Evolutionary conservation across 495 filamentous ascomycete species (phyloP).

Genomic region (Penicillium dipodomyicola): DNA sequence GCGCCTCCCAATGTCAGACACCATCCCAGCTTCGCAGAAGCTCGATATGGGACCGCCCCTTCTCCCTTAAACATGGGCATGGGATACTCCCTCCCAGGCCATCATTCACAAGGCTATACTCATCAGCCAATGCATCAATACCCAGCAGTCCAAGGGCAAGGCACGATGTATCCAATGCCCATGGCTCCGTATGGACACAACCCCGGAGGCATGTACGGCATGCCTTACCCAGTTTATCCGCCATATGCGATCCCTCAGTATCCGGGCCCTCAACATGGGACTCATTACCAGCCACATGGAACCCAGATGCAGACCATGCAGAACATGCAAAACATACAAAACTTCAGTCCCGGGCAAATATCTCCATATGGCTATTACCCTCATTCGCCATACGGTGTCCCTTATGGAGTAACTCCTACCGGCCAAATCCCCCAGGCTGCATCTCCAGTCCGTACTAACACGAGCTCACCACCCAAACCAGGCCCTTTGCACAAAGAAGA

Average conservation of each 20-base stretch:
- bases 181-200: slow-evolving; percentile 38
- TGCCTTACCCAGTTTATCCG: slow-evolving; percentile 33
- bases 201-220: slow-evolving; percentile 27
- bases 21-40: slow-evolving; percentile 24
- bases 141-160: slow-evolving; percentile 25
- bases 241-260: slow-evolving; percentile 32
- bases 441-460: slow-evolving; percentile 11
- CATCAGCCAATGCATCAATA: slow-evolving; percentile 38
- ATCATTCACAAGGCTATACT: slow-evolving; percentile 32
- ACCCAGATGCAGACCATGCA: slow-evolving; percentile 23
- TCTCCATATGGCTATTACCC: slow-evolving; percentile 34
- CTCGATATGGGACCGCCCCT: slow-evolving; percentile 28
- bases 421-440: slow-evolving; percentile 12
- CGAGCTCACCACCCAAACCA: not conserved
- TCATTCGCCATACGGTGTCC: slow-evolving; percentile 22
- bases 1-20: slow-evolving; percentile 26
- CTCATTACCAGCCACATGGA: slow-evolving; percentile 32
- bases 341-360: slow-evolving; percentile 23
- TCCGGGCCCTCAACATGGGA: slow-evolving; percentile 26
- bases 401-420: slow-evolving; percentile 20
- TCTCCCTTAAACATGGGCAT: slow-evolving; percentile 49
- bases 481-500: slow-evolving; percentile 22
- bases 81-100: slow-evolving; percentile 44
- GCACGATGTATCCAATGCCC: slow-evolving; percentile 39
- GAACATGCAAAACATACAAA: slow-evolving; percentile 15